Evolutionary conservation across 2,329 filamentous ascomycete species (phyloP).

Genomic region (Epichloe gansuensis): DNA sequence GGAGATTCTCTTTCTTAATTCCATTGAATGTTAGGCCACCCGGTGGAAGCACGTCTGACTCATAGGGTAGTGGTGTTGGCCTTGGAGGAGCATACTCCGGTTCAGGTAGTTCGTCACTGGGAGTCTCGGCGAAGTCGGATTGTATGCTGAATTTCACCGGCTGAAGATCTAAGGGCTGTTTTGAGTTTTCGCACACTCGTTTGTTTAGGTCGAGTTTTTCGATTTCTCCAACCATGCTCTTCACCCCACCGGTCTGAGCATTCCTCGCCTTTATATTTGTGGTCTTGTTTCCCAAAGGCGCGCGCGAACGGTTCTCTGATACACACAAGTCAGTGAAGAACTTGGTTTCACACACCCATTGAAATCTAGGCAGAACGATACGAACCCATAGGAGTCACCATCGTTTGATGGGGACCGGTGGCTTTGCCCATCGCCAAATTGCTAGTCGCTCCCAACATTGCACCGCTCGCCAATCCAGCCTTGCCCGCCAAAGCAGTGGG

Average conservation of each 20-base stretch:
- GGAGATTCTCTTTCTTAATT: constrained; percentile 44
- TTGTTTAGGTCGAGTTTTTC: constrained; percentile 49
- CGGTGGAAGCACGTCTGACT: constrained; percentile 55
- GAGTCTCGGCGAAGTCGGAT: constrained; percentile 33
- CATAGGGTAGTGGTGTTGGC: constrained; percentile 51
- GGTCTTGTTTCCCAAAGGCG: constrained; percentile 84
- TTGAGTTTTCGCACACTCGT: constrained; percentile 48
- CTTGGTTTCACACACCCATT: not conserved
- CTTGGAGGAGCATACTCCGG: constrained; percentile 83
- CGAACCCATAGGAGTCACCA: constrained; percentile 73
- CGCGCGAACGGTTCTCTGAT: constrained; percentile 46
- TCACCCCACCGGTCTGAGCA: constrained; percentile 54
- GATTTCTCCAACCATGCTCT: constrained; percentile 43
- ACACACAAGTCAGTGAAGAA: constrained; percentile 6
- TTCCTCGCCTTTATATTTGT: constrained; percentile 79
- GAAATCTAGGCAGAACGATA: not conserved
- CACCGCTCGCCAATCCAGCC: constrained; percentile 34
- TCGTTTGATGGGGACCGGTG: constrained; percentile 36
- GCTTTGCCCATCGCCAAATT: constrained; percentile 36
- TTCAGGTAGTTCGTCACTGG: constrained; percentile 62
- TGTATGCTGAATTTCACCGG: constrained; percentile 52
- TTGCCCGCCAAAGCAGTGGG: constrained; percentile 25
- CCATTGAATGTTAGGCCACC: constrained; percentile 43
- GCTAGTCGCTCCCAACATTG: constrained; percentile 41
- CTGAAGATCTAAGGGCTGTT: constrained; percentile 39